These are phyloP conservation scores for Saxophila tyrrhenica DNA, from an alignment of 495 filamentous ascomycete species.

Conservation along the genomic window DNA sequence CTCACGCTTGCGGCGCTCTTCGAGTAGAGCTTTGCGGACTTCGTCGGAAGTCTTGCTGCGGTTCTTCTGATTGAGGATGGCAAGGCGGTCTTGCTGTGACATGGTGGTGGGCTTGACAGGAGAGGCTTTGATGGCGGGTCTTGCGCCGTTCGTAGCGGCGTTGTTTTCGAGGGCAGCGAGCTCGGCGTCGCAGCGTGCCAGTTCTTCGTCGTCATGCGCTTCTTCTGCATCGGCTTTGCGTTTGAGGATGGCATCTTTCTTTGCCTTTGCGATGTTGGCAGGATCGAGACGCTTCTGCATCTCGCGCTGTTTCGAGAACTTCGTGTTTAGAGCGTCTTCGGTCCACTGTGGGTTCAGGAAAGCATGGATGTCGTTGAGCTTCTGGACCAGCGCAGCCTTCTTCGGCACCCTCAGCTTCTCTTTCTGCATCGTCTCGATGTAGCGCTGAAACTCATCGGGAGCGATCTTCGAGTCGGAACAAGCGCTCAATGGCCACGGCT, in stretches of 20 bases:
- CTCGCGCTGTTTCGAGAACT: constrained; percentile 52
- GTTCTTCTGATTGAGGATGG: constrained; percentile 64
- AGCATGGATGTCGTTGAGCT: constrained; percentile 69
- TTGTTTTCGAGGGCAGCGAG: constrained; percentile 48
- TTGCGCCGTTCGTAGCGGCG: constrained; percentile 17
- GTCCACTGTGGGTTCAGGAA: constrained; percentile 72
- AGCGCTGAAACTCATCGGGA: constrained; percentile 72
- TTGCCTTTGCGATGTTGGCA: constrained; percentile 46
- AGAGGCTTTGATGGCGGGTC: constrained; percentile 31
- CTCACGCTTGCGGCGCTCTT: constrained; percentile 42
- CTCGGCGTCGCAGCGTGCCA: constrained; percentile 50
- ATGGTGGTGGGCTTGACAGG: constrained; percentile 16
- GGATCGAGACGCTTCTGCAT: constrained; percentile 25
- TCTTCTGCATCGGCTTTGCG: constrained; percentile 51
- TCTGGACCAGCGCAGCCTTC: constrained; percentile 48
- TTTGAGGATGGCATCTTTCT: constrained; percentile 50
- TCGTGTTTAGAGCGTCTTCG: constrained; percentile 62
- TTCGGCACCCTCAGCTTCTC: constrained; percentile 64
- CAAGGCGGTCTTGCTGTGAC: constrained; percentile 54
- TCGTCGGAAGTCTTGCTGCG: constrained; percentile 67
- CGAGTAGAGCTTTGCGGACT: constrained; percentile 72
- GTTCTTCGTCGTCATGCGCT: constrained; percentile 48
- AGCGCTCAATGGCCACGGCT: constrained; percentile 69
- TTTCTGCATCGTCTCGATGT: constrained; percentile 58
- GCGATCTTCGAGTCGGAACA: constrained; percentile 68